Conservation (phyloP, 2,329 filamentous ascomycete species). For the Penicillium vulpinum region DNA sequence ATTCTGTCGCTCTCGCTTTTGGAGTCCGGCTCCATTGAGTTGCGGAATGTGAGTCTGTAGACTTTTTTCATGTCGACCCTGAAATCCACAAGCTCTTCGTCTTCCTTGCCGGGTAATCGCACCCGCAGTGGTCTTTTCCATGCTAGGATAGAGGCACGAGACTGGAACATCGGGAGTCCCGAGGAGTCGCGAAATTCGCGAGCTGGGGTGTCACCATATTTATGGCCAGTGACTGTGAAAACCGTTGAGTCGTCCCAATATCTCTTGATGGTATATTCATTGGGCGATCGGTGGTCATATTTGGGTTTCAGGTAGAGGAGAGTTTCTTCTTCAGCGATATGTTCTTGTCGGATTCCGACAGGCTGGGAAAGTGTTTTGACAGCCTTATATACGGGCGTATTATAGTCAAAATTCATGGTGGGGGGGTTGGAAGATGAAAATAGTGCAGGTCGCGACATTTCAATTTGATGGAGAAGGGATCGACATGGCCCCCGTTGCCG, state of each 20-base stretch:
- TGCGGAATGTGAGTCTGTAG: conserved; percentile 25
- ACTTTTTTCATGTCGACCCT: conserved; percentile 4
- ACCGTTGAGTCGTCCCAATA: conserved; percentile 23
- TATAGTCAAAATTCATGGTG: neutral
- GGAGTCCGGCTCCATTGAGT: conserved; percentile 19
- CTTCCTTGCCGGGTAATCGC: conserved; percentile 24
- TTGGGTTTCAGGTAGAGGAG: conserved; percentile 23
- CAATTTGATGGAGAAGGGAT: neutral
- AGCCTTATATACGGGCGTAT: neutral
- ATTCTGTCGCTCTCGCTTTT: conserved; percentile 20
- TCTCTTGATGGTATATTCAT: conserved; percentile 17
- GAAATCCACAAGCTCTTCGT: conserved; percentile 15
- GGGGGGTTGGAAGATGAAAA: neutral
- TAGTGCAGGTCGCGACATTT: neutral
- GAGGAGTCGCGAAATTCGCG: conserved; percentile 33
- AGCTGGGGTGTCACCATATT: conserved; percentile 23
- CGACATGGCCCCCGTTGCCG: neutral
- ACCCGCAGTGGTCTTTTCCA: conserved; percentile 21
- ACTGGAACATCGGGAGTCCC: conserved; percentile 32
- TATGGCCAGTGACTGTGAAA: conserved; percentile 29
- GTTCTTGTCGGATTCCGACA: conserved; percentile 26
- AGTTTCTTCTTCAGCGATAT: conserved; percentile 23
- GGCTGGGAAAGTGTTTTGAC: conserved; percentile 2
- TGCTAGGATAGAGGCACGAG: conserved; percentile 12
- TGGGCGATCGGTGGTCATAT: conserved; percentile 18